Percentiles rank a stretch among this genome's conserved stretches.
phyloP scores from a whole-genome alignment of 1,284 basidiomycete species.

The Ceratobasidium sp. region DNA sequence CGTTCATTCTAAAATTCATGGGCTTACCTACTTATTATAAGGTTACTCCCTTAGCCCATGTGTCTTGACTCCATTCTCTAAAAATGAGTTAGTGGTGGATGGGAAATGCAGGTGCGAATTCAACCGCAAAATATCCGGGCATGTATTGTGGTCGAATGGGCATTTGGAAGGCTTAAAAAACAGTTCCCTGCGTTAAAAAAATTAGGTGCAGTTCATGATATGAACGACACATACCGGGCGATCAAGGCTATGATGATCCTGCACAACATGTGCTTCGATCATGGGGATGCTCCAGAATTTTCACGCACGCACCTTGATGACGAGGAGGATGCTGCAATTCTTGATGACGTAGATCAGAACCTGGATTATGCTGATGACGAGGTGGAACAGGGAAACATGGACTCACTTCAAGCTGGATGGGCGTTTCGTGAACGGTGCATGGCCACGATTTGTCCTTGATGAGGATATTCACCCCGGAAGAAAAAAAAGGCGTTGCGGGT shows the following conservation, averaged over 20 bases:
- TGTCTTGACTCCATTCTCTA: background rate
- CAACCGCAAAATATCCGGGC: background rate
- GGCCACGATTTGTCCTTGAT: background rate
- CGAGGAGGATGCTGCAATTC: background rate
- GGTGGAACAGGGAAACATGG: background rate
- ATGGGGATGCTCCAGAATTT: background rate
- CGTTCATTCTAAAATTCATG: no score
- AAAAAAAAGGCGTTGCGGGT: no score
- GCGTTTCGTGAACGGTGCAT: background rate
- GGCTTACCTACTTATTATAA: background rate
- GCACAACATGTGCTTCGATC: background rate
- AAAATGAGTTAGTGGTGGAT: background rate
- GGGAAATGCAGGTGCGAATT: background rate
- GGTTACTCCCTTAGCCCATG: background rate
- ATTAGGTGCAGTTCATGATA: no score
- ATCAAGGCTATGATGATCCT: constrained; percentile 8
- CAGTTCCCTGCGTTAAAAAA: background rate
- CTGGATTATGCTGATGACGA: no score
- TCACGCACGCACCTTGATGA: background rate
- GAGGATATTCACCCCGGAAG: background rate
- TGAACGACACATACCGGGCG: background rate
- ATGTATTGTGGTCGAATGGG: background rate
- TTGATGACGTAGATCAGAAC: background rate
- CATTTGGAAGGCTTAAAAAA: background rate
- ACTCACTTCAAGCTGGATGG: background rate